Base-by-base conservation (phyloP, 768 basidiomycete species). In the Cytidiella melzeri region DNA sequence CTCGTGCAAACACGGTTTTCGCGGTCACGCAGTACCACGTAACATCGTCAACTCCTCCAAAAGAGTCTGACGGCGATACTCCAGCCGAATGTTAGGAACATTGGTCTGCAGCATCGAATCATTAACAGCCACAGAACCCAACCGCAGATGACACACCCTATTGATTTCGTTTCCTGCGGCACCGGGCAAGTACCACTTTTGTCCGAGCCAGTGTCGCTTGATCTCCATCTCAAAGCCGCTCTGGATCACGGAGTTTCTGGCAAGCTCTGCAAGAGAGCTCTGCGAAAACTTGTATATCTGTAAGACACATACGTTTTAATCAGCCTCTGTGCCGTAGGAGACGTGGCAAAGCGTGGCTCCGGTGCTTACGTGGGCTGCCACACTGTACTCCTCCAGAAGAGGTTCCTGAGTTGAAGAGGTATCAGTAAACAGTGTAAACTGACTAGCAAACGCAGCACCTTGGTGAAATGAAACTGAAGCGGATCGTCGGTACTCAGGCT, bases 171-270 rank as follows among this genome's bases (percentile, higher is more conserved):
- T 99, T 3, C 96, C 96, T 5, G 83, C 82, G 1, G 89, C 84
- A 18, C 96, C 96, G 3, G 92, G 87, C 6, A 93, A 74, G 67
- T 92, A 98, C 92, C 92, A 99, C 48, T 86, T 71, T 55, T 87
- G 80, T 1, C 96, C 96, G 2, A 99, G 73, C 92, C 92, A 94
- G 64, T 90, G 92, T 9, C 90, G 84, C 70, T 98, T 98, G 60
- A 97, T 65, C 64, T 95, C 87, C 93, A 97, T 98, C 69, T 99
- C 96, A 64, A 97, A 98, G 1, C 96, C 96, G 59, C 90, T 92
- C 64, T 98, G 96, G 41, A 87, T 74, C 26, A 98, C 96, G 0
- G 92, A 95, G 69, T 99, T 99, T 38, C 96, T 83, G n/a, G 96
- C 96, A 10, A 99, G 78, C 67, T 99, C 96, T 11, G 94, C 96